Conservation (phyloP, 1,139 yeast genomes). For the Meyerozyma guilliermondii region DNA sequence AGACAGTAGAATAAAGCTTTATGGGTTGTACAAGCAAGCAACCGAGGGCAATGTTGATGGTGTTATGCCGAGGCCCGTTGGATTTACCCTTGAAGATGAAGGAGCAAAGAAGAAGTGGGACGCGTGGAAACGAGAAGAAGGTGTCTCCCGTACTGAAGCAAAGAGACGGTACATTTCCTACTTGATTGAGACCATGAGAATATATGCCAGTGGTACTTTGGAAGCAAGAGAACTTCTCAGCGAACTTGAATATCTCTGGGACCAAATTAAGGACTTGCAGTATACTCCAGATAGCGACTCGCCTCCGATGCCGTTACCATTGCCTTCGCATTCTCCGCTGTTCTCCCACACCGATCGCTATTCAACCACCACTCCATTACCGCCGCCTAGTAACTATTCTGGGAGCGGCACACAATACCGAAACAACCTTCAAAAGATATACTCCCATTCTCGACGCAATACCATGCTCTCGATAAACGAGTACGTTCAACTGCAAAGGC, state of each 20-base stretch:
- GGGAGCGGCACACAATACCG: slow-evolving; percentile 22
- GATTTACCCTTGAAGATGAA: slow-evolving; percentile 55
- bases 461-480: slow-evolving; percentile 37
- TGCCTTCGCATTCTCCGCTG: slow-evolving; percentile 37
- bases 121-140: slow-evolving; percentile 78
- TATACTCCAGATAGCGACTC: slow-evolving; percentile 28
- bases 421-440: slow-evolving; percentile 37
- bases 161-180: slow-evolving; percentile 64
- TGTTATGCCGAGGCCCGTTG: slow-evolving; percentile 61
- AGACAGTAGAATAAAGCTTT: slow-evolving; percentile 60
- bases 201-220: slow-evolving; percentile 62
- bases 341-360: slow-evolving; percentile 35
- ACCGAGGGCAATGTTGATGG: slow-evolving; percentile 80
- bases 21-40: slow-evolving; percentile 84
- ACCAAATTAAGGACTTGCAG: slow-evolving; percentile 58
- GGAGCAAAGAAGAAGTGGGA: slow-evolving; percentile 77
- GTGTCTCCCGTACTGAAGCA: slow-evolving; percentile 67
- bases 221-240: slow-evolving; percentile 63
- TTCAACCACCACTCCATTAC: slow-evolving; percentile 34
- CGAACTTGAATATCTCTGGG: slow-evolving; percentile 72
- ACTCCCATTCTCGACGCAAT: slow-evolving; percentile 41
- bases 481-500: slow-evolving; percentile 33
- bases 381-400: slow-evolving; percentile 18
- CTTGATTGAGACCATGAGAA: slow-evolving; percentile 68
- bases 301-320: slow-evolving; percentile 15